These are phyloP conservation scores for Neurospora cerealis DNA, from an alignment of 495 filamentous ascomycete genomes.

Conservation along the genomic window DNA sequence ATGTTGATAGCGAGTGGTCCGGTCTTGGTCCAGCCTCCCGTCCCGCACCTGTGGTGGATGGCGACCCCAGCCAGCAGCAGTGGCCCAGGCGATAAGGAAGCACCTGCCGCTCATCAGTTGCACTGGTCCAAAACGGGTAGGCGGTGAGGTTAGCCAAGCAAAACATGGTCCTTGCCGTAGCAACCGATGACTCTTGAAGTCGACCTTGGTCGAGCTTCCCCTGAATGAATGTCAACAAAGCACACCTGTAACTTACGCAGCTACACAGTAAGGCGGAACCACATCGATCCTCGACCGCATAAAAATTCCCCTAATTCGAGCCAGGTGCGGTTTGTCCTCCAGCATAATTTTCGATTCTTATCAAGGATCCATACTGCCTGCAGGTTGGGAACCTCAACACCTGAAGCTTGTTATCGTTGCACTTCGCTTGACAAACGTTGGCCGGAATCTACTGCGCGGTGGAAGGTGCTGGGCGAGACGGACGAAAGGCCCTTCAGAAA, in stretches of 20 bases:
- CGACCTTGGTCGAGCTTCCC: not conserved
- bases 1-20: not conserved
- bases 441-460: not conserved
- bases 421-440: not conserved
- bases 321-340: not conserved
- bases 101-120: not conserved
- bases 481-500: not conserved
- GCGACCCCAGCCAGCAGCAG: not conserved
- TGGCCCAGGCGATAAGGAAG: not conserved
- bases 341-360: not conserved
- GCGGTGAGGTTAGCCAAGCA: not conserved
- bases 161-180: not conserved
- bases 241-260: not conserved
- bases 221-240: not conserved
- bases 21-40: not conserved
- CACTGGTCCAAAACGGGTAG: not conserved
- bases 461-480: not conserved
- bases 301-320: not conserved
- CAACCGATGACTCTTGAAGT: not conserved
- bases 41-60: not conserved
- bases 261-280: not conserved
- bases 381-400: not conserved
- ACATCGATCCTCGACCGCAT: not conserved
- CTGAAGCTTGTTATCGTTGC: not conserved
- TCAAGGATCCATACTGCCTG: not conserved